Evolutionary conservation across 352 stramenopile species (phyloP), one percentile per base, ranked within the genome.

Genomic region (Saprolegnia parasitica): DNA sequence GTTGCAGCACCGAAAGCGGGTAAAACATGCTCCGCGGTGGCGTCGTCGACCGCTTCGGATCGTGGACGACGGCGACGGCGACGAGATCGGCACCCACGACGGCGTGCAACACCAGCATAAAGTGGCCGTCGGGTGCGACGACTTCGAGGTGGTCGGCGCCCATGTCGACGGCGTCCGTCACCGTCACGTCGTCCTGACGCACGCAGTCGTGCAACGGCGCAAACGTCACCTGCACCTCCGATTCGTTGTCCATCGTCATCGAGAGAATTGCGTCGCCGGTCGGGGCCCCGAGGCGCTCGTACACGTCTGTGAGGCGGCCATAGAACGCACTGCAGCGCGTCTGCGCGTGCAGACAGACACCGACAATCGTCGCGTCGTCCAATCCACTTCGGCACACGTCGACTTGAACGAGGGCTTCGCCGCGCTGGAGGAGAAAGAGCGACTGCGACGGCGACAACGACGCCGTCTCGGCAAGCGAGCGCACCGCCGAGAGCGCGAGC

Each of bases 311-410:
- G 63, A 46, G n/a, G 4, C 39, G 18, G 54, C 63, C 63, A 45
- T 62, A 70, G 45, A 45, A 70, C 20, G 13, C 15, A 39, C 63
- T 70, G 24, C 42, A 58, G n/a, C 63, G 63, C 20, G 37, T n/a
- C 29, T 55, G 29, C 15, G 63, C 62, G n/a, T 70, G 63, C 23
- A 70, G 45, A 37, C 46, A 60, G 6, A 45, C 5, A 6, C 63
- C 63, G 13, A 70, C 24, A 23, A 70, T 40, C 9, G 9, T 18
- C 18, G 21, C 21, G 32, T 60, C 21, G 35, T 60, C 13, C 5
- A 20, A 5, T 15, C 37, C 52, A 20, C 11, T 3, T 18, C 54
- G 49, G 13, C 18, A 9, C 8, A 70, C 10, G n/a, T 70, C 63
- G 6, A 70, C 46, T 49, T 70, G 63, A 10, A 70, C 50, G 24